These are phyloP conservation scores for Jacaranda copaia DNA, from an alignment of 257 asterid species.

Conservation along the genomic window DNA sequence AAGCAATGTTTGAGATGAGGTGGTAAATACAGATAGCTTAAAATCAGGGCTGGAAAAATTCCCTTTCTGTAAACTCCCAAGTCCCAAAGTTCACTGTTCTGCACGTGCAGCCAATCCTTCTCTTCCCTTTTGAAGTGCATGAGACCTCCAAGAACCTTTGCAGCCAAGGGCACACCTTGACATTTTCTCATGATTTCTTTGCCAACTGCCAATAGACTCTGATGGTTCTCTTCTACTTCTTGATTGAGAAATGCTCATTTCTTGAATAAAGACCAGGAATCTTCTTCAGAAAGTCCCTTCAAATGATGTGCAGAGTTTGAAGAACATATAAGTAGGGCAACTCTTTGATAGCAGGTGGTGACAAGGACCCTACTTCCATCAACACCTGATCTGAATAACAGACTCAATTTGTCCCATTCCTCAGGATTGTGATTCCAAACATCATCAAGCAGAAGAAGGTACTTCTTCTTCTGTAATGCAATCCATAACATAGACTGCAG, in stretches of 20 bases:
- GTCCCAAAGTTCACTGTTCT: slow-evolving; percentile 39
- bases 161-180: slow-evolving; percentile 42
- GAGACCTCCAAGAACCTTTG: slow-evolving; percentile 37
- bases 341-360: slow-evolving; percentile 30
- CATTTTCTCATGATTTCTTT: slow-evolving; percentile 35
- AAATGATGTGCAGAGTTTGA: slow-evolving; percentile 12
- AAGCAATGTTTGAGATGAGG: slow-evolving; percentile 38
- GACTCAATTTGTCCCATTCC: slow-evolving; percentile 36
- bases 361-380: slow-evolving; percentile 44
- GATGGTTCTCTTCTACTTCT: slow-evolving; percentile 32
- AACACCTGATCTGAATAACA: slow-evolving; percentile 31
- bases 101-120: slow-evolving; percentile 40
- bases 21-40: slow-evolving; percentile 43
- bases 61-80: neutral
- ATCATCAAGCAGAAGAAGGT: slow-evolving; percentile 46
- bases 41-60: slow-evolving; percentile 24
- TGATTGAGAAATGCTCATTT: slow-evolving; percentile 26
- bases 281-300: slow-evolving; percentile 38
- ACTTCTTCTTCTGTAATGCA: slow-evolving; percentile 31
- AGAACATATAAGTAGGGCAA: slow-evolving; percentile 14
- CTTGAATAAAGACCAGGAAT: slow-evolving; percentile 37
- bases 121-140: slow-evolving; percentile 38
- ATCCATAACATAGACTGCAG: slow-evolving; percentile 32
- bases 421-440: slow-evolving; percentile 42
- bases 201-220: slow-evolving; percentile 33